Evolutionary conservation across 2,329 filamentous ascomycete genomes (phyloP).

Genomic region (Penicillium sp.): DNA sequence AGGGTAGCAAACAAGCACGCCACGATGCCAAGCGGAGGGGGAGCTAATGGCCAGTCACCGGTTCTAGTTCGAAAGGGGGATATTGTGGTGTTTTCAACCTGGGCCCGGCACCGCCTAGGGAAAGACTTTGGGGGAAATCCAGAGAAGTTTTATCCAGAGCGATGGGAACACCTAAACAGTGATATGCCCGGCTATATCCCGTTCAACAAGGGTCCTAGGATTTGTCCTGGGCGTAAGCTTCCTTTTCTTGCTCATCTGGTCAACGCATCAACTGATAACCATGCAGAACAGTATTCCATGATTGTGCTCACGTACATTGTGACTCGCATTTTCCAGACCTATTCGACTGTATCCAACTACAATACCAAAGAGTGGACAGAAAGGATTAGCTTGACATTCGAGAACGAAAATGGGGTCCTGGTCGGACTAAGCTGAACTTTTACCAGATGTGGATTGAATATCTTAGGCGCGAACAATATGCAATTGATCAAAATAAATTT

Average conservation of each 20-base stretch:
- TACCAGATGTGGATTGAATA: too few species aligned
- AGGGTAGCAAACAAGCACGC: not conserved
- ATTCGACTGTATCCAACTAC: slow-evolving; percentile 8
- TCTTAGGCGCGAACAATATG: not conserved
- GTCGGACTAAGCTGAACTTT: slow-evolving; percentile 5
- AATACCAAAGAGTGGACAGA: slow-evolving; percentile 10
- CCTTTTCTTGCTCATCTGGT: not conserved
- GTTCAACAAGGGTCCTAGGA: not conserved
- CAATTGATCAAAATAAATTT: not conserved
- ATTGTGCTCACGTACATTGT: slow-evolving; percentile 15
- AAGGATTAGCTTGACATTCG: slow-evolving; percentile 14
- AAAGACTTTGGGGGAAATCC: not conserved
- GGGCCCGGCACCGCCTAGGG: slow-evolving; percentile 1
- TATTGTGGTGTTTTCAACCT: not conserved
- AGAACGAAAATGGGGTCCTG: slow-evolving; percentile 16
- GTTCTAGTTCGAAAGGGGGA: not conserved
- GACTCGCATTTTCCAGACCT: slow-evolving; percentile 13
- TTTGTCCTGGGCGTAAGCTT: not conserved
- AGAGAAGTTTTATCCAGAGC: slow-evolving; percentile 3
- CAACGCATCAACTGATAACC: not conserved
- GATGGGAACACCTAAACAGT: not conserved
- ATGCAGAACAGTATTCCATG: slow-evolving; percentile 14
- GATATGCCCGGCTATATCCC: not conserved
- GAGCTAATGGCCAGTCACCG: not conserved
- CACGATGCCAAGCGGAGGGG: not conserved